Conservation (phyloP, 129 eudicot species). For the Escallonia herrerae region DNA sequence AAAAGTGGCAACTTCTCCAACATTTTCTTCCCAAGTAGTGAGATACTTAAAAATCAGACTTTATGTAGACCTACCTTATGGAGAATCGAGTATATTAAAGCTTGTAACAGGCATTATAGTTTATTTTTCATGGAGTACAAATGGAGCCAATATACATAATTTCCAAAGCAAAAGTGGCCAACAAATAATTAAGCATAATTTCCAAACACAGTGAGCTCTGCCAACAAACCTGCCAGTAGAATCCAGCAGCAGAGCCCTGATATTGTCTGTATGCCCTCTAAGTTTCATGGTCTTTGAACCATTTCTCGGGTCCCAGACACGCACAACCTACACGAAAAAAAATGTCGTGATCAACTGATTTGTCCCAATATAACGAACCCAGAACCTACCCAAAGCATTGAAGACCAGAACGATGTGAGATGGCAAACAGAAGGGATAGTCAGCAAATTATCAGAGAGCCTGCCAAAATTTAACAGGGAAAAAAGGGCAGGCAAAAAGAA, state of each 20-base stretch:
- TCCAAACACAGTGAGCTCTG: neutral
- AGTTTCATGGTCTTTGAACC: conserved; percentile 97
- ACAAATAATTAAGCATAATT: neutral
- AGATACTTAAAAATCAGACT: too few relatives aligned
- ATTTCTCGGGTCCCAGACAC: conserved; percentile 94
- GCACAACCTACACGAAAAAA: conserved; percentile 60
- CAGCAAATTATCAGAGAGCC: neutral
- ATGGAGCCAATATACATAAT: neutral
- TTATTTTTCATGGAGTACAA: neutral
- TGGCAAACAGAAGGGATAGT: neutral
- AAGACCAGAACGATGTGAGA: neutral
- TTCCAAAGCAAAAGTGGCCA: too few relatives aligned
- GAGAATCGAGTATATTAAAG: too few relatives aligned
- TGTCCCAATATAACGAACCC: neutral
- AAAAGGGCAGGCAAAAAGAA: conserved; percentile 1
- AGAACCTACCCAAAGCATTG: neutral
- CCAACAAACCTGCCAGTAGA: conserved; percentile 85
- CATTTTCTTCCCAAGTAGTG: too few relatives aligned
- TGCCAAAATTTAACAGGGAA: neutral
- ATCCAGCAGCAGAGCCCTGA: conserved; percentile 81
- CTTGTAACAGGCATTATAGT: neutral
- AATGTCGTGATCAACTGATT: neutral
- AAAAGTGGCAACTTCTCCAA: too few relatives aligned
- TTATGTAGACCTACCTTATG: too few relatives aligned
- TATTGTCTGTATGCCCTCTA: conserved; percentile 92